These are phyloP conservation scores for Fibroporia radiculosa DNA, from an alignment of 768 basidiomycete species.

Conservation along the genomic window DNA sequence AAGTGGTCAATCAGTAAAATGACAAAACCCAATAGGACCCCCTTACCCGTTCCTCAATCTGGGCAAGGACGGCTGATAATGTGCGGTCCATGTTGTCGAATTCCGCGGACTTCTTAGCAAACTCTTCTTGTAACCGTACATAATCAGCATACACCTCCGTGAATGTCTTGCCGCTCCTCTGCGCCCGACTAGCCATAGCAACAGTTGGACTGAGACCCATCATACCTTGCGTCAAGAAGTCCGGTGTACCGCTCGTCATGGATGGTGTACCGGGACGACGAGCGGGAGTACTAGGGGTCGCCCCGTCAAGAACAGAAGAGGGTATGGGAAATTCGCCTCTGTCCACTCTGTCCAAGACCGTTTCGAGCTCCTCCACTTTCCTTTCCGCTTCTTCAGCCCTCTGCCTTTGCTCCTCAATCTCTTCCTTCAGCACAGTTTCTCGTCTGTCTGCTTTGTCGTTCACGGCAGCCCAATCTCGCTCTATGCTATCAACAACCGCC, in stretches of 20 bases:
- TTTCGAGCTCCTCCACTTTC: constrained; percentile 63
- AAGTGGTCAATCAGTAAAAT: too few relatives aligned
- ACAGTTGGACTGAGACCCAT: constrained; percentile 82
- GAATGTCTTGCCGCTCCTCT: constrained; percentile 81
- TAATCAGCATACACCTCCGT: constrained; percentile 93
- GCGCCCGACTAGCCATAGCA: constrained; percentile 73
- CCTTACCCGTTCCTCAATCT: constrained; percentile 86
- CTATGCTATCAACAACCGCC: constrained; percentile 73
- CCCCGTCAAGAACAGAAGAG: constrained; percentile 24
- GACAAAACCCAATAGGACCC: constrained; percentile 1
- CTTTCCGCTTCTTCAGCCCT: constrained; percentile 67
- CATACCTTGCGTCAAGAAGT: constrained; percentile 45
- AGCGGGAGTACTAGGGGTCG: constrained; percentile 20
- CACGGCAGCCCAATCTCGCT: constrained; percentile 72
- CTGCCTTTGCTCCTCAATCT: constrained; percentile 63
- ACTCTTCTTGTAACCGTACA: constrained; percentile 78
- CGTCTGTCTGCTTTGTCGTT: constrained; percentile 61
- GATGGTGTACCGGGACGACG: constrained; percentile 41
- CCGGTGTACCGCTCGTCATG: constrained; percentile 26
- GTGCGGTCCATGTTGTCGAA: constrained; percentile 80
- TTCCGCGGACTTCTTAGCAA: constrained; percentile 70
- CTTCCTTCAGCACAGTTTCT: constrained; percentile 59
- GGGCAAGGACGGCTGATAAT: constrained; percentile 69
- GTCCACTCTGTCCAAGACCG: constrained; percentile 63
- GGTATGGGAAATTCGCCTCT: constrained; percentile 63